These are phyloP conservation scores for Mytilinidion resinicola DNA, from an alignment of 495 filamentous ascomycete genomes.

Conservation along the genomic window DNA sequence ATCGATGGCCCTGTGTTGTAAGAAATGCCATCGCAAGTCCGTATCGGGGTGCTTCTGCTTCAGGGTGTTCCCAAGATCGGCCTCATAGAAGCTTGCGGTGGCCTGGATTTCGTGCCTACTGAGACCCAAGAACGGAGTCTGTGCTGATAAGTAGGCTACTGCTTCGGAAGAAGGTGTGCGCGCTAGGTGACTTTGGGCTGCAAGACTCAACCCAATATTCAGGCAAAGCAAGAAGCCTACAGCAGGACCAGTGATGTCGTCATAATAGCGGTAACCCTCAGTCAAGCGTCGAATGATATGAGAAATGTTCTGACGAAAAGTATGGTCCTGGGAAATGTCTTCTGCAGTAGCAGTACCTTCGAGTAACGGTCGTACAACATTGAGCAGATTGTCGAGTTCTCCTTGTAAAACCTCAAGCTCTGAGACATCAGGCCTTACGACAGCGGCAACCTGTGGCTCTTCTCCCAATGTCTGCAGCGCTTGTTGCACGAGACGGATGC, in stretches of 20 bases:
- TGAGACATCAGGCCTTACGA: constrained; percentile 64
- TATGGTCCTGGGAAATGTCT: constrained; percentile 10
- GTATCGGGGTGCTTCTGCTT: constrained; percentile 1
- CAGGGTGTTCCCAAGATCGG: constrained; percentile 5
- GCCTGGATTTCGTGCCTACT: background rate
- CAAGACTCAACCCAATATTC: constrained; percentile 65
- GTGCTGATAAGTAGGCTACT: constrained; percentile 5
- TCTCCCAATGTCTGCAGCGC: constrained; percentile 58
- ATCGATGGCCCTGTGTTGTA: constrained; percentile 10
- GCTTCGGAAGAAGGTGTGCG: background rate
- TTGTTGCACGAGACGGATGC: constrained; percentile 52
- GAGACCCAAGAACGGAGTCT: constrained; percentile 22
- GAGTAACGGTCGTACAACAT: constrained; percentile 43
- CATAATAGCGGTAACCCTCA: constrained; percentile 64
- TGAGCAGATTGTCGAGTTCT: constrained; percentile 73
- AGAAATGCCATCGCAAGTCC: constrained; percentile 24
- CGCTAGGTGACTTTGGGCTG: constrained; percentile 19
- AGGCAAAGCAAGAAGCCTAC: constrained; percentile 77
- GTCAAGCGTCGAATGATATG: constrained; percentile 61
- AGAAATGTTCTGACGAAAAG: constrained; percentile 61
- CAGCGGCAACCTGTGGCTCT: constrained; percentile 53
- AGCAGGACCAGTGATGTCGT: constrained; percentile 73
- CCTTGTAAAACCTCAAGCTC: constrained; percentile 67
- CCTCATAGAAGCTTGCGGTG: constrained; percentile 1
- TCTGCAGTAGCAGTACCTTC: background rate